Conservation (phyloP, 2,329 filamentous ascomycete species). For the Didymosphaeria variabile region DNA sequence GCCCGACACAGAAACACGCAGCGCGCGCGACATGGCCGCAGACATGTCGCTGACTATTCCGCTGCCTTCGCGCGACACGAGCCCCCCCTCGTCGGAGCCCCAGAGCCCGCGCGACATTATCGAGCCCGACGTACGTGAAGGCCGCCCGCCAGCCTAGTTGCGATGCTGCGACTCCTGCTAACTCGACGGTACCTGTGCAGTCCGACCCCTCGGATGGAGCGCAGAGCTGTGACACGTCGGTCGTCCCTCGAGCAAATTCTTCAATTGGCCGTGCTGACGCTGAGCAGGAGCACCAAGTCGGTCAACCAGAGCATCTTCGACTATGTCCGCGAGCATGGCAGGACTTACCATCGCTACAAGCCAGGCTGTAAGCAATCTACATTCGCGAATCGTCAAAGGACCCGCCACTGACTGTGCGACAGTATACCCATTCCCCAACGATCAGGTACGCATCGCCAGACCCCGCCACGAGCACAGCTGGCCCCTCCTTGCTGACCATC, state of each 20-base stretch:
- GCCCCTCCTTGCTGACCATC: slow-evolving; percentile 22
- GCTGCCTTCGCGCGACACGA: slow-evolving; percentile 27
- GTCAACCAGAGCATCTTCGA: slow-evolving; percentile 52
- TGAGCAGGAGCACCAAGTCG: slow-evolving; percentile 47
- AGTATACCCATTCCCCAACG: slow-evolving; percentile 53
- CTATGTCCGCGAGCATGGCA: slow-evolving; percentile 51
- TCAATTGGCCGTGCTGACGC: slow-evolving; percentile 28
- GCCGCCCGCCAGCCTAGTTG: background rate
- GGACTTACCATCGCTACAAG: slow-evolving; percentile 52
- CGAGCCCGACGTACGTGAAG: slow-evolving; percentile 35
- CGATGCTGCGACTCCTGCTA: slow-evolving; percentile 8
- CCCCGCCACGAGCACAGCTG: slow-evolving; percentile 10
- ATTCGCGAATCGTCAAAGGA: background rate
- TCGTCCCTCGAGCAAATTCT: slow-evolving; percentile 17
- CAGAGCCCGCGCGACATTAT: slow-evolving; percentile 36
- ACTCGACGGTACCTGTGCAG: slow-evolving; percentile 28
- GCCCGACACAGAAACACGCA: slow-evolving; percentile 14
- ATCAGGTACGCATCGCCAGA: slow-evolving; percentile 37
- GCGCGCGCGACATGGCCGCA: slow-evolving; percentile 15
- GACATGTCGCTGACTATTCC: slow-evolving; percentile 35
- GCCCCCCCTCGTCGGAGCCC: slow-evolving; percentile 30
- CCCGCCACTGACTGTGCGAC: slow-evolving; percentile 30
- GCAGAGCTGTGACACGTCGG: slow-evolving; percentile 45
- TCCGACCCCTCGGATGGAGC: slow-evolving; percentile 44
- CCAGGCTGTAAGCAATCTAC: slow-evolving; percentile 45